Percentiles rank a stretch among this genome's conserved stretches.
phyloP scores from a whole-genome alignment of 163 green algal genomes.

The Scenedesmus sp. region DNA sequence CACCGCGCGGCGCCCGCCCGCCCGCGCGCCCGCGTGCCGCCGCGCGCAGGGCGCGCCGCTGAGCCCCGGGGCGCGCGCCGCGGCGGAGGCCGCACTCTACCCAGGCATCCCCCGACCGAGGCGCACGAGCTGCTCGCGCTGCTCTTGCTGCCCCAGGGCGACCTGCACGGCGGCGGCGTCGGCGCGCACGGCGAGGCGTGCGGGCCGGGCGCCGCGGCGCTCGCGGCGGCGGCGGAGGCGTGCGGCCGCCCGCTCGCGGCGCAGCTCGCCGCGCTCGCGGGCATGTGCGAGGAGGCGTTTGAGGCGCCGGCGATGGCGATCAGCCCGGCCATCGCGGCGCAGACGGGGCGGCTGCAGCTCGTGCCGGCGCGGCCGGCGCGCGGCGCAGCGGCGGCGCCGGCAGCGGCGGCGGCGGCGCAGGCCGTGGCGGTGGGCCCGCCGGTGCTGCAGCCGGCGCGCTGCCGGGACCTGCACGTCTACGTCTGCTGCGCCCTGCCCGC shows the following conservation, averaged over 20 bases:
- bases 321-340: not conserved
- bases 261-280: constrained; percentile 20
- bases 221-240: constrained; percentile 3
- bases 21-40: too few relatives aligned
- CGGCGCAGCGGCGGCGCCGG: not conserved
- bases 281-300: not conserved
- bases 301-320: constrained; percentile 18
- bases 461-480: constrained; percentile 1
- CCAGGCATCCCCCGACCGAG: constrained; percentile 6
- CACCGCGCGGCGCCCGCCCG: too few relatives aligned
- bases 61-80: not conserved
- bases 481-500: constrained; percentile 6
- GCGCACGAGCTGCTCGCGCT: constrained; percentile 22
- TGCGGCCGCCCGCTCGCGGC: constrained; percentile 5
- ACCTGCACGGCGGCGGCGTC: not conserved
- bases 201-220: not conserved
- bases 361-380: not conserved
- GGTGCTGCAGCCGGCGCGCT: constrained; percentile 20
- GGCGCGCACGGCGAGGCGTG: not conserved
- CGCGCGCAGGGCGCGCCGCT: not conserved
- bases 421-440: not conserved
- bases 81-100: not conserved
- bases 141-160: not conserved
- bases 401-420: constrained; percentile 14
- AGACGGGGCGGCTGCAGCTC: constrained; percentile 30